Evolutionary conservation across 2,329 filamentous ascomycete species (phyloP).

Genomic region (Epichloe amarillans): DNA sequence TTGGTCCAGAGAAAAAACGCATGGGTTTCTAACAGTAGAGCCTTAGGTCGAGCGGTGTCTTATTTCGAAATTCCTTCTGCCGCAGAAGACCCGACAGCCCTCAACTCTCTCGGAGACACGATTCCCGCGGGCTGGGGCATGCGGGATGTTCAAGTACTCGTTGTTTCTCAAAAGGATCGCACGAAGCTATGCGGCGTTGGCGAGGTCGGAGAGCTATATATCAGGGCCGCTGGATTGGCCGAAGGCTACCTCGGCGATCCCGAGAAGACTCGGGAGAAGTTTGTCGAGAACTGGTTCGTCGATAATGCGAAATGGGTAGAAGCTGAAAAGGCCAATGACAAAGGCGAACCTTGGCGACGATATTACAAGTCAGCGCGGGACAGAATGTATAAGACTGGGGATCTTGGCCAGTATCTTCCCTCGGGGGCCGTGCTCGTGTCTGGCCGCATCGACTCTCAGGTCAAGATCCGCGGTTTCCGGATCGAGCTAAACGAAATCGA

Average conservation of each 20-base stretch:
- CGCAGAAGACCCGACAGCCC: constrained; percentile 40
- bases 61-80: constrained; percentile 67
- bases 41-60: constrained; percentile 52
- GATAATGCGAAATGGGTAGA: constrained; percentile 14
- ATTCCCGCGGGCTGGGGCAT: constrained; percentile 80
- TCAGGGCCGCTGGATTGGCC: constrained; percentile 71
- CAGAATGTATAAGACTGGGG: constrained; percentile 75
- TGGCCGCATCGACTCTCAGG: constrained; percentile 73
- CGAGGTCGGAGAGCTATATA: constrained; percentile 72
- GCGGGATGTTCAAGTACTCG: constrained; percentile 75
- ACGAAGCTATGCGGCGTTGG: constrained; percentile 64
- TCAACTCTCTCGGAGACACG: constrained; percentile 41
- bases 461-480: constrained; percentile 92
- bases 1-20: too few species aligned
- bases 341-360: constrained; percentile 59
- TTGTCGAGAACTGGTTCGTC: constrained; percentile 77
- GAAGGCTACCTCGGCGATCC: constrained; percentile 59
- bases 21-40: too few species aligned
- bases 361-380: constrained; percentile 75
- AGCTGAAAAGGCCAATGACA: constrained; percentile 12
- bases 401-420: constrained; percentile 64
- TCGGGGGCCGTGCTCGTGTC: constrained; percentile 62
- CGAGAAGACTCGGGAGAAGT: constrained; percentile 57
- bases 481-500: constrained; percentile 95
- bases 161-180: constrained; percentile 58